These are phyloP conservation scores for Penicillium pulvis DNA, from an alignment of 495 filamentous ascomycete species.

Conservation along the genomic window DNA sequence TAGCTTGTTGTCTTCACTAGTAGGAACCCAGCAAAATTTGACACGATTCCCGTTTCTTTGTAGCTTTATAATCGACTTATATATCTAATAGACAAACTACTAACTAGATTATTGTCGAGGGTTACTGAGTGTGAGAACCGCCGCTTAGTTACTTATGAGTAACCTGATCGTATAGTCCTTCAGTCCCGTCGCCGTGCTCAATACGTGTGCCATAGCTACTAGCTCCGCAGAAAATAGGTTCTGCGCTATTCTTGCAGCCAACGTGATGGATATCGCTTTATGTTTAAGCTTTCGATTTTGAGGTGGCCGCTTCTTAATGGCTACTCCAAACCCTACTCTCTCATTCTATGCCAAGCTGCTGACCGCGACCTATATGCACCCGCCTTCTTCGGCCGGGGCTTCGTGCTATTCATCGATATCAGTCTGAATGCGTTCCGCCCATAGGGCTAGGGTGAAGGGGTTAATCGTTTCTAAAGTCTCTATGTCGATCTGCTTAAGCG, in stretches of 20 bases:
- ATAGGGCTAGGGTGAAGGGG: no score
- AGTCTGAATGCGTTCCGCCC: slow-evolving; percentile 15
- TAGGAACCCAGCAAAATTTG: slow-evolving; percentile 9
- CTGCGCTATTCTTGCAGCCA: slow-evolving; percentile 10
- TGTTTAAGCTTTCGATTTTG: slow-evolving; percentile 12
- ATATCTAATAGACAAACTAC: neutral
- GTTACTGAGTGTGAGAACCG: slow-evolving; percentile 7
- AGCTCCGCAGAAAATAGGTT: slow-evolving; percentile 20
- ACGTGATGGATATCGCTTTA: slow-evolving; percentile 9
- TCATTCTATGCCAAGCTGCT: slow-evolving; percentile 10
- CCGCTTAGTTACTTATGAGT: slow-evolving; percentile 13
- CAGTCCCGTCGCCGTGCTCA: no score
- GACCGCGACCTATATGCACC: slow-evolving; percentile 10
- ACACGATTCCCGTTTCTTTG: no score
- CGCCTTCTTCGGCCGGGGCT: slow-evolving; percentile 4
- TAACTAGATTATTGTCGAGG: slow-evolving; percentile 8
- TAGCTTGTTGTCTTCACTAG: slow-evolving; percentile 19
- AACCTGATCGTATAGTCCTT: neutral
- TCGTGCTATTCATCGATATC: slow-evolving; percentile 4
- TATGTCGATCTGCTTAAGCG: no score
- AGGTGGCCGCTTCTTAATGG: neutral
- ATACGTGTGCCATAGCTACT: slow-evolving; percentile 13
- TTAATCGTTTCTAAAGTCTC: no score
- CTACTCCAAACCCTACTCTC: slow-evolving; percentile 2
- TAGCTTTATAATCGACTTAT: no score